Evolutionary conservation across 495 filamentous ascomycete species (phyloP), one percentile per base, ranked within the genome.

Genomic region (Aspergillus incahuasiensis): DNA sequence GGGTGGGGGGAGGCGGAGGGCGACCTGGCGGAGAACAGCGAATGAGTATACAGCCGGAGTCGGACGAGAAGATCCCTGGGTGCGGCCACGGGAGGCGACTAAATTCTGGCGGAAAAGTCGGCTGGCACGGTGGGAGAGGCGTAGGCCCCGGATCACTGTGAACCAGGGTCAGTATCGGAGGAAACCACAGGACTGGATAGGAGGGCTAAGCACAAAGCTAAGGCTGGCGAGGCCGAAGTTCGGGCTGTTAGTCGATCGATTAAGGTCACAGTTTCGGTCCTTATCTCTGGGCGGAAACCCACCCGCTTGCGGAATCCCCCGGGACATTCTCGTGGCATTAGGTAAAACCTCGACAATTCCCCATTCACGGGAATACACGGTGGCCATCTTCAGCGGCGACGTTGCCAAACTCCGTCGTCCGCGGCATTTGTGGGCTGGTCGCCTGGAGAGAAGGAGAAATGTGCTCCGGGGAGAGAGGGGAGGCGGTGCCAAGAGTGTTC

Each of bases 161-260:
- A 32, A 48, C 46, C 32, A 25, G 19, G 47, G 30, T 50, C 47
- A 19, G 16, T 6, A 24, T 12, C 45, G 8, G 43, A 25, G 22
- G 43, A 46, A n/a, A 46, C 43, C 43, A 46, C 13, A 24, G 21
- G 12, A n/a, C 7, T 30, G 43, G 43, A 25, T 22, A 46, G 43
- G 9, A 25, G 43, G 43, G 24, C 21, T 49, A 35, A 21, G 46
- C 15, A 49, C 30, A 12, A 35, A 16, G 46, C 46, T 39, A 41
- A 51, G 52, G 54, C 25, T 22, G 18, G 20, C 41, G 30, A 42
- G 71, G 63, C 71, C 71, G 71, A 74, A 70, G 40, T 69, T 73
- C 68, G 71, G 71, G 70, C 55, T 65, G 57, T 74, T 73, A 71
- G 65, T 68, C 68, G 65, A 73, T 73, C 56, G 39, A 58, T 71